phyloP scores from a whole-genome alignment of 2,329 filamentous ascomycete genomes.

The Cladosporium sp. region DNA sequence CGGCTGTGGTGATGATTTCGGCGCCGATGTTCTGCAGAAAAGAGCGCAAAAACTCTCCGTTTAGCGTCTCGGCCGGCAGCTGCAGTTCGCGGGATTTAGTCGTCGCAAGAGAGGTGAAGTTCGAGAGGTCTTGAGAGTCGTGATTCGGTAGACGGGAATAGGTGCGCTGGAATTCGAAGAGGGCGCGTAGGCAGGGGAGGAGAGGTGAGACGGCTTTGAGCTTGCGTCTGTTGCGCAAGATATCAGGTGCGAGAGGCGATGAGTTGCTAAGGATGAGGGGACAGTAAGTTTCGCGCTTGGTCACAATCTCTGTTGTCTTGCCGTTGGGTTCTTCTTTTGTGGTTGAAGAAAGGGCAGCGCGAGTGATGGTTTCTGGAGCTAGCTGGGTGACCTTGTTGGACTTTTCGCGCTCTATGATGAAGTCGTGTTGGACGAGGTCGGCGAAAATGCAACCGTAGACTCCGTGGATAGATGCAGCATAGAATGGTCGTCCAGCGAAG shows the following conservation, averaged over 20 bases:
- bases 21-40: conserved; percentile 84
- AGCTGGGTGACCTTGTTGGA: conserved; percentile 61
- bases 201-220: conserved; percentile 73
- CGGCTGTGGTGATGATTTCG: conserved; percentile 81
- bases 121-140: conserved; percentile 62
- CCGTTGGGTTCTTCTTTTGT: conserved; percentile 61
- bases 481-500: conserved; percentile 74
- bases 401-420: conserved; percentile 78
- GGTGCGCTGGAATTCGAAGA: conserved; percentile 75
- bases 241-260: conserved; percentile 65
- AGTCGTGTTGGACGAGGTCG: conserved; percentile 86
- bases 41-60: conserved; percentile 64
- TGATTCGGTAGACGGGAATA: conserved; percentile 42
- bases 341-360: conserved; percentile 67
- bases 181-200: conserved; percentile 77
- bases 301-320: conserved; percentile 78
- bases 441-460: conserved; percentile 94
- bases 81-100: conserved; percentile 68
- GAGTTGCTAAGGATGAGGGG: conserved; percentile 82
- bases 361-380: conserved; percentile 71
- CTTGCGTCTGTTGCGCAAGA: conserved; percentile 64
- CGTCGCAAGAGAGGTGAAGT: conserved; percentile 73
- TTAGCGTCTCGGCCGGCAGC: conserved; percentile 43
- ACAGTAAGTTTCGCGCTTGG: conserved; percentile 85
- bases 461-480: conserved; percentile 81